Base-by-base conservation (phyloP, 2,329 filamentous ascomycete species). In the Nemania abortiva region DNA sequence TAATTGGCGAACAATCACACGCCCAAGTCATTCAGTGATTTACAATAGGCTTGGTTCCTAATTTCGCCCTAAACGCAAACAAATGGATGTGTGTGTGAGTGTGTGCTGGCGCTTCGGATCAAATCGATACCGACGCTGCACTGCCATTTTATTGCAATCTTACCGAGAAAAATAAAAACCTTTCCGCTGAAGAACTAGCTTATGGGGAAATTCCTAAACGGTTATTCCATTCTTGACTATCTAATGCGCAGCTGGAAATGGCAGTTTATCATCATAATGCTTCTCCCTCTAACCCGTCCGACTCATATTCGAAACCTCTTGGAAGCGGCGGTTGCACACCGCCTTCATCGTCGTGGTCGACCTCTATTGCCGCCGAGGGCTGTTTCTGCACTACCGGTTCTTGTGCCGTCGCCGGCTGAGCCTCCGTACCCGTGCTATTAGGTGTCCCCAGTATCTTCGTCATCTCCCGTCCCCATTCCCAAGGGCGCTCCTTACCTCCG, bases 381-480 rank as follows among this genome's bases (percentile, higher is more conserved):
- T 24, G 55, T 57, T 42, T 53, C 5, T 27, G 24, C 24, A 27
- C 24, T 13, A 27, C 18, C 15, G 49, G 37, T 6, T 56, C 49
- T 9, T 57, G 63, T 13, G 29, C 22, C 1, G 29, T 22, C 1
- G 55, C 18, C 34, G 34, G 10, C 37, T 63, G 37, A 24, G 39
- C 47, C 49, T n/a, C 45, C 24, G 24, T 27, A 27, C 24, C 5
- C 31, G 27, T 18, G 20, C 61, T 24, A 29, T 63, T 22, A 29
- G 54, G 20, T n/a, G 65, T 72, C 37, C 72, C 75, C 70, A 80
- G 74, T 66, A 79, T 67, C 61, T 70, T 77, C 1, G 88, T 88
- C 84, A 95, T 90, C 66, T 84, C 85, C 54, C 85, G 85, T 0
- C 90, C 91, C 92, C 92, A 95, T 73, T 92, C 87, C 91, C 91